phyloP scores from a whole-genome alignment of 495 filamentous ascomycete species.

The Penicillium lagena region DNA sequence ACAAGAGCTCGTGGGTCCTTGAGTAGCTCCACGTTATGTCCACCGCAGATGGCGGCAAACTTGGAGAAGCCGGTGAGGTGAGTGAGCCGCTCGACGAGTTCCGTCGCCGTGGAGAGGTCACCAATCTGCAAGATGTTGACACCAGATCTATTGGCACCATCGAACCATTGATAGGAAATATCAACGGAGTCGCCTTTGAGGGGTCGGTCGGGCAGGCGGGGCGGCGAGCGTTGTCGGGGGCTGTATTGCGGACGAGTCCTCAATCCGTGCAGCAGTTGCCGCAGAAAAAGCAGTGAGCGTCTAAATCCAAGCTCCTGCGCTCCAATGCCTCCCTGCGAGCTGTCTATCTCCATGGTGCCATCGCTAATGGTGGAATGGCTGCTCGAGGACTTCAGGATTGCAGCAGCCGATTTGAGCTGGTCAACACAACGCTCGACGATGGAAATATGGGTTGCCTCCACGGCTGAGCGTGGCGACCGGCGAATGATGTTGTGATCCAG shows the following conservation, averaged over 20 bases:
- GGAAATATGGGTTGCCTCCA: slow-evolving; percentile 67
- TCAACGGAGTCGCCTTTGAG: slow-evolving; percentile 54
- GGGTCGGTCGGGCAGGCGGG: slow-evolving; percentile 31
- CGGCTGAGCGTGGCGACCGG: slow-evolving; percentile 36
- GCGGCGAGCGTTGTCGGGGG: slow-evolving; percentile 33
- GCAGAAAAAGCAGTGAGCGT: slow-evolving; percentile 56
- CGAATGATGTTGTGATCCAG: slow-evolving; percentile 47
- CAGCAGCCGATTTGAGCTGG: slow-evolving; percentile 66
- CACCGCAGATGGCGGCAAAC: slow-evolving; percentile 49
- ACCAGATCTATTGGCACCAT: slow-evolving; percentile 48
- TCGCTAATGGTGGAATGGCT: slow-evolving; percentile 34
- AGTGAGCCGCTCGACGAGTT: slow-evolving; percentile 56
- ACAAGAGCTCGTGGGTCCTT: slow-evolving; percentile 31
- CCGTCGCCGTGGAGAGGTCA: slow-evolving; percentile 60
- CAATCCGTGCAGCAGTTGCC: slow-evolving; percentile 49
- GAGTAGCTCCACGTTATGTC: slow-evolving; percentile 41
- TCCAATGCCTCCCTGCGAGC: slow-evolving; percentile 32
- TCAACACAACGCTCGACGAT: slow-evolving; percentile 72
- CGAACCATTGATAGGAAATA: slow-evolving; percentile 68
- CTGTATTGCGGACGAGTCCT: slow-evolving; percentile 48
- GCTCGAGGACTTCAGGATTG: slow-evolving; percentile 44
- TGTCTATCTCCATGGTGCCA: slow-evolving; percentile 43
- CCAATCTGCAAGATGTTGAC: slow-evolving; percentile 57
- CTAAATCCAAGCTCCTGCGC: slow-evolving; percentile 56
- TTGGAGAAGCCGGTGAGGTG: slow-evolving; percentile 66